These are phyloP conservation scores for Paecilomyces formosus DNA, from an alignment of 2,329 filamentous ascomycete species.

Conservation along the genomic window DNA sequence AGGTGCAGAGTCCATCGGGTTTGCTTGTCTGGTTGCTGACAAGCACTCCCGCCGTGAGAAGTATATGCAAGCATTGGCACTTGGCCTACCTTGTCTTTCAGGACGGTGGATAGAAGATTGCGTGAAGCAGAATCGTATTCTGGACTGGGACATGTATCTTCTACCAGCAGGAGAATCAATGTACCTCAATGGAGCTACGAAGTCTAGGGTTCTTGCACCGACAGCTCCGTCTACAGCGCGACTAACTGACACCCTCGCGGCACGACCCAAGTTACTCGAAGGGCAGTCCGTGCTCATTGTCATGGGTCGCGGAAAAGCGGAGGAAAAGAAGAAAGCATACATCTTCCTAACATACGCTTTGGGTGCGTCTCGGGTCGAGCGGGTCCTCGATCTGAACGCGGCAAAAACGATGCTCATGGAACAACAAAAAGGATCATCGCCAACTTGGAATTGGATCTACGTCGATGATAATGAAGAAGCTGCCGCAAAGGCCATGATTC, in stretches of 20 bases:
- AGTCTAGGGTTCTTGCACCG: conserved; percentile 60
- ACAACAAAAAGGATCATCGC: conserved; percentile 35
- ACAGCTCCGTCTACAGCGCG: conserved; percentile 53
- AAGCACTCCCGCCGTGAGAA: conserved; percentile 79
- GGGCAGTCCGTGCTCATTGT: conserved; percentile 65
- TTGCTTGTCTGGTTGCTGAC: conserved; percentile 80
- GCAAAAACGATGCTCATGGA: conserved; percentile 54
- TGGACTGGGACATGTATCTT: conserved; percentile 75
- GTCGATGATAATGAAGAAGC: conserved; percentile 58
- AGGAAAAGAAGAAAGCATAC: conserved; percentile 62
- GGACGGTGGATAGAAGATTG: conserved; percentile 74
- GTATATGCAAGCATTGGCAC: conserved; percentile 87
- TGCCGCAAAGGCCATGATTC: conserved; percentile 43
- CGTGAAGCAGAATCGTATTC: conserved; percentile 50
- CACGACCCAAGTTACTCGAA: conserved; percentile 56
- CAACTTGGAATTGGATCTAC: conserved; percentile 68
- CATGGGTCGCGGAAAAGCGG: conserved; percentile 55
- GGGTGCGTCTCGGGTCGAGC: conserved; percentile 60
- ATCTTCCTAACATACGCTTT: conserved; percentile 73
- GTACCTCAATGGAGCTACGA: conserved; percentile 67
- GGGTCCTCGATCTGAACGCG: conserved; percentile 58
- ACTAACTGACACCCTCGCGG: conserved; percentile 50
- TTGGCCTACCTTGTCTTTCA: conserved; percentile 80
- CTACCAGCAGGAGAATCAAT: conserved; percentile 76
- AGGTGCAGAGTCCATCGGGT: conserved; percentile 53